Conservation (phyloP, 163 green algal genomes). For the Trebouxiophyceae sp. region DNA sequence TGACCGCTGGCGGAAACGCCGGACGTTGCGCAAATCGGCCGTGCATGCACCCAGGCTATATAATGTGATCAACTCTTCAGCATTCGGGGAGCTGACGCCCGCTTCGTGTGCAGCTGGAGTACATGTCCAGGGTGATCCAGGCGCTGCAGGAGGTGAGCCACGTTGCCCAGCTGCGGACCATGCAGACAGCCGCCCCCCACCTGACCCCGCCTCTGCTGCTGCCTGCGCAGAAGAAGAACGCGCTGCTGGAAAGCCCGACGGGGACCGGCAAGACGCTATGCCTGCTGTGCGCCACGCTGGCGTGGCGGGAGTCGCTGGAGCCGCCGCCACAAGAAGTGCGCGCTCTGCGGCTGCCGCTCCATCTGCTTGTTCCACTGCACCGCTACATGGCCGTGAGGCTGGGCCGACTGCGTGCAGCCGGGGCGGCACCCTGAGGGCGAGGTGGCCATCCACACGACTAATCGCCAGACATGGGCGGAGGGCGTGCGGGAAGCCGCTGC, state of each 20-base stretch:
- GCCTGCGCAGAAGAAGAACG: slow-evolving; percentile 66
- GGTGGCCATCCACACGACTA: neutral
- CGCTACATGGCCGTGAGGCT: no score
- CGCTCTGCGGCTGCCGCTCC: no score
- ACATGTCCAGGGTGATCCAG: slow-evolving; percentile 70
- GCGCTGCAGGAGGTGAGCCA: slow-evolving; percentile 58
- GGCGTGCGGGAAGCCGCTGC: slow-evolving; percentile 15
- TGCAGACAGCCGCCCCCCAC: no score
- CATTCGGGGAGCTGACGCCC: neutral
- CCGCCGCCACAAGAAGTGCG: neutral
- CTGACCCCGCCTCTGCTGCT: no score
- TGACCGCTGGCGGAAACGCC: no score
- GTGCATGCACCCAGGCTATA: no score
- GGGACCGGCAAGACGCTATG: slow-evolving; percentile 96
- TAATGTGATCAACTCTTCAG: no score
- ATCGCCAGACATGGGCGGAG: slow-evolving; percentile 9
- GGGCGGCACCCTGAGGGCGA: no score
- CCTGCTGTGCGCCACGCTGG: slow-evolving; percentile 90
- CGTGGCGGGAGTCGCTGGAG: slow-evolving; percentile 59
- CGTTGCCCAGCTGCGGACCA: neutral
- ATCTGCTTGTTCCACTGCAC: no score
- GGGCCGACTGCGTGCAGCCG: no score
- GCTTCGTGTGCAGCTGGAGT: slow-evolving; percentile 47
- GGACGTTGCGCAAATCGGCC: no score
- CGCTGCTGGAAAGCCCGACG: slow-evolving; percentile 82